A percentile compares a stretch with the other conserved stretches of the same genome.
Conservation (phyloP, 495 filamentous ascomycete genomes). For the Penicillium paradoxum region DNA sequence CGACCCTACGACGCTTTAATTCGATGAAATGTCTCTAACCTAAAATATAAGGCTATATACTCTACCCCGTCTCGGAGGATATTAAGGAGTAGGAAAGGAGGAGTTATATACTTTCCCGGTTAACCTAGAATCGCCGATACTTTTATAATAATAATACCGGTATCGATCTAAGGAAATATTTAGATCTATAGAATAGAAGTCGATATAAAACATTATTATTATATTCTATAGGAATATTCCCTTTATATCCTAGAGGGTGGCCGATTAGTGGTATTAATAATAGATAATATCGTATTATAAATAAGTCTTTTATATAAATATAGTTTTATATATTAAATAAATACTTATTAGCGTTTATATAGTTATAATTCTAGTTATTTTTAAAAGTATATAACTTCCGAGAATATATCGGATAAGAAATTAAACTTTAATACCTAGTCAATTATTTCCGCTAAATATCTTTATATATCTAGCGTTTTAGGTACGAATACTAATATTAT, state of each 20-base stretch:
- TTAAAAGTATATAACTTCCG: neutral
- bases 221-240: neutral
- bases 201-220: neutral
- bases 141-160: constrained; percentile 1
- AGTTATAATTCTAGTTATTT: neutral
- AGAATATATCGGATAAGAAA: neutral
- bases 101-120: neutral
- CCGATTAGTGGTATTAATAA: constrained; percentile 1
- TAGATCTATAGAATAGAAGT: neutral
- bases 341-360: neutral
- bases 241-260: neutral
- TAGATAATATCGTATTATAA: neutral
- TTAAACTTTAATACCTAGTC: neutral
- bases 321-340: neutral
- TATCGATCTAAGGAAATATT: neutral
- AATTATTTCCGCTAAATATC: neutral
- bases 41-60: neutral
- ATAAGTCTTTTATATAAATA: neutral
- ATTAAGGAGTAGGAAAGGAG: neutral
- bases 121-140: neutral
- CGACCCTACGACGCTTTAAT: too few relatives aligned
- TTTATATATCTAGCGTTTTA: neutral
- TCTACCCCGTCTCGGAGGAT: neutral
- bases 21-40: too few relatives aligned
- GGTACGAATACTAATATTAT: neutral